phyloP scores from a whole-genome alignment of 2,329 filamentous ascomycete genomes.

The Pyrenochaeta sp. region DNA sequence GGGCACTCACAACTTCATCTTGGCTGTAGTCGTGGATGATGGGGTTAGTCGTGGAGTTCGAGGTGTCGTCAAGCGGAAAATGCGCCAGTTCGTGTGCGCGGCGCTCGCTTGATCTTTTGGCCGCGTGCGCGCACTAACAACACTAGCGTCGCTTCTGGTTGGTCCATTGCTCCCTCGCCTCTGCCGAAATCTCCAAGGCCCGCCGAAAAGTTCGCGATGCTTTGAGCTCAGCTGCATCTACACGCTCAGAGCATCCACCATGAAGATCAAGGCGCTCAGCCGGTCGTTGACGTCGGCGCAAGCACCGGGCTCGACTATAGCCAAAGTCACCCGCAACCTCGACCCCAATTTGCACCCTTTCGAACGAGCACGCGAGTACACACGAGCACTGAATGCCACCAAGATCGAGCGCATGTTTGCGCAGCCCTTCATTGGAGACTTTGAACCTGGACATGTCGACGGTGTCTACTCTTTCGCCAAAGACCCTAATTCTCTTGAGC shows the following conservation, averaged over 20 bases:
- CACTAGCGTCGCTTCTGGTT: conserved; percentile 26
- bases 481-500: conserved; percentile 57
- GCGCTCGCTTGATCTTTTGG: conserved; percentile 31
- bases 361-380: conserved; percentile 88
- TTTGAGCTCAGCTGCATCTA: conserved; percentile 6
- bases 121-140: conserved; percentile 22
- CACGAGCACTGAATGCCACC: conserved; percentile 79
- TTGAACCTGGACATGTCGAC: conserved; percentile 91
- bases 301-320: conserved; percentile 70
- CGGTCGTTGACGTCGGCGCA: conserved; percentile 71
- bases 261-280: conserved; percentile 67
- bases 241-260: conserved; percentile 30
- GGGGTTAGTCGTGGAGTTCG: conserved; percentile 41
- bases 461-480: conserved; percentile 66
- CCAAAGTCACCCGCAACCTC: conserved; percentile 73
- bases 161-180: conserved; percentile 21
- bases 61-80: conserved; percentile 27
- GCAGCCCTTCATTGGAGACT: conserved; percentile 82
- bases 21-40: conserved; percentile 56
- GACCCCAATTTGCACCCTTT: conserved; percentile 90
- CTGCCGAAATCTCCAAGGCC: conserved; percentile 20
- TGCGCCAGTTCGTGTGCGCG: conserved; percentile 36
- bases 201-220: conserved; percentile 30
- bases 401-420: conserved; percentile 95
- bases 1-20: conserved; percentile 64